These are phyloP conservation scores for Colletotrichum sp. DNA, from an alignment of 2,329 filamentous ascomycete genomes.

Conservation along the genomic window DNA sequence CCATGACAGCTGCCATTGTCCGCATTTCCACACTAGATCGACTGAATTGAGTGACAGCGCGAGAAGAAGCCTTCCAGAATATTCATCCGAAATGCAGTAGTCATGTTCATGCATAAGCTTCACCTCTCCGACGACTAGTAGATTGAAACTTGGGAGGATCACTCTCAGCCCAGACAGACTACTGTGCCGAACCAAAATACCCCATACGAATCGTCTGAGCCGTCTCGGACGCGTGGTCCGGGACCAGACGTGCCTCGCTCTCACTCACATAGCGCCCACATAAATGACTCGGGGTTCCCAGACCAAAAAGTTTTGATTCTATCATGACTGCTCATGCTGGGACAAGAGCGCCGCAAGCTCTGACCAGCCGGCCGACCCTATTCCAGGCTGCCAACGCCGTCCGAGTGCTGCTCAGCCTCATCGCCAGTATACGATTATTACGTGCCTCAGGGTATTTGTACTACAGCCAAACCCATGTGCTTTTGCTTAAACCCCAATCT, in stretches of 20 bases:
- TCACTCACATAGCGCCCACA: background rate
- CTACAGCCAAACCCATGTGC: conserved; percentile 19
- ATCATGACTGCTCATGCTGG: conserved; percentile 10
- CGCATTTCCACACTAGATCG: background rate
- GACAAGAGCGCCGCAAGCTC: background rate
- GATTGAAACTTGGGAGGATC: background rate
- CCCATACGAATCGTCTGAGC: background rate
- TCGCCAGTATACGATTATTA: conserved; percentile 21
- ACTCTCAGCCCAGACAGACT: background rate
- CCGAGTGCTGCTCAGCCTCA: conserved; percentile 2
- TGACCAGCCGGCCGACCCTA: background rate
- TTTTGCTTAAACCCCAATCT: conserved; percentile 2
- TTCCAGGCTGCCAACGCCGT: background rate
- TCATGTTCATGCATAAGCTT: background rate
- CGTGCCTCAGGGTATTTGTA: conserved; percentile 20
- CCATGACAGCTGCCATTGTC: background rate
- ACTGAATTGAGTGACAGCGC: background rate
- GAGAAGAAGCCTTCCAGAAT: background rate
- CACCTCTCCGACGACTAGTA: background rate
- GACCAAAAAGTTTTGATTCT: conserved; percentile 11
- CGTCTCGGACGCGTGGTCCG: background rate
- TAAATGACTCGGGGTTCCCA: background rate
- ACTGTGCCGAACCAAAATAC: background rate
- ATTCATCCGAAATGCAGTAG: background rate
- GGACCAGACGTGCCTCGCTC: background rate